Conservation (phyloP, 2,329 filamentous ascomycete genomes). For the Fusarium sp. region DNA sequence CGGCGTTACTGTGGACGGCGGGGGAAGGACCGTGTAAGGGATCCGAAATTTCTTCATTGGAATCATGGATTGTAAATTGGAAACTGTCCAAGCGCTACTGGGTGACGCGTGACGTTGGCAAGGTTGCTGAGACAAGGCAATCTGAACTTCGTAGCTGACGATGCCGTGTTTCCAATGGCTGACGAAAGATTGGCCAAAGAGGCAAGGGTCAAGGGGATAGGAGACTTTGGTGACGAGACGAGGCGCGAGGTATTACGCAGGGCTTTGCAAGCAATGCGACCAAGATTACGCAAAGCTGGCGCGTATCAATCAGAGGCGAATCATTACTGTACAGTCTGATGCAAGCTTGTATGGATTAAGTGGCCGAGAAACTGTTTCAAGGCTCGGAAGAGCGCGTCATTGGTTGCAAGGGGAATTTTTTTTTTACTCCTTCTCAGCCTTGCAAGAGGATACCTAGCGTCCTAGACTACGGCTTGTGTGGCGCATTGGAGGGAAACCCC, state of each 20-base stretch:
- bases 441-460: slow-evolving; percentile 2
- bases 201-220: not conserved
- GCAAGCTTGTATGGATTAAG: not conserved
- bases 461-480: not conserved
- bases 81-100: slow-evolving; percentile 7
- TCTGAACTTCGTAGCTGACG: slow-evolving; percentile 3
- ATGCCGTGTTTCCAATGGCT: slow-evolving; percentile 36
- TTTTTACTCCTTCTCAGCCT: slow-evolving; percentile 23
- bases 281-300: slow-evolving; percentile 11
- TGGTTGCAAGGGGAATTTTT: slow-evolving; percentile 27
- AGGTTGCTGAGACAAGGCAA: not conserved
- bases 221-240: slow-evolving; percentile 4
- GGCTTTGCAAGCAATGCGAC: not conserved
- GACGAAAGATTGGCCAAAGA: slow-evolving; percentile 23
- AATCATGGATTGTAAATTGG: slow-evolving; percentile 1
- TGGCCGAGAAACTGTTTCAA: slow-evolving; percentile 17
- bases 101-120: not conserved
- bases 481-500: not conserved
- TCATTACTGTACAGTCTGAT: not conserved
- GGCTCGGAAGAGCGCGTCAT: slow-evolving; percentile 36
- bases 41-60: slow-evolving; percentile 80
- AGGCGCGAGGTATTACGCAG: not conserved
- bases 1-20: slow-evolving; percentile 77
- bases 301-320: slow-evolving; percentile 4
- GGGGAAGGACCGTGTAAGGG: slow-evolving; percentile 85